These are phyloP conservation scores for Zostera marina DNA, from an alignment of 116 monocot species.

Conservation along the genomic window DNA sequence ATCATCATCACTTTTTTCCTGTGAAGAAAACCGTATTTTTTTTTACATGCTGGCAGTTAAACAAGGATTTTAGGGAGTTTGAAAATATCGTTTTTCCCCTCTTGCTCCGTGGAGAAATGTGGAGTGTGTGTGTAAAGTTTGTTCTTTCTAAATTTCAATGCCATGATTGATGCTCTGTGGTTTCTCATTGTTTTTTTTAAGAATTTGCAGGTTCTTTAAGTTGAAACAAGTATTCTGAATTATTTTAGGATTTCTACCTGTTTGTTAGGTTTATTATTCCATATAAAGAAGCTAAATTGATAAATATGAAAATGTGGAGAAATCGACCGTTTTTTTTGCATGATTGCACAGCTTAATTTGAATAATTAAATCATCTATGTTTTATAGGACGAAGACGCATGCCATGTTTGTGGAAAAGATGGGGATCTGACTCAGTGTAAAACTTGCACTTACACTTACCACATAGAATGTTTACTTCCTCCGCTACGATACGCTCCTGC, in stretches of 20 bases:
- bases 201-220: too few species aligned
- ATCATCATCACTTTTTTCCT: neutral
- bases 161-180: too few species aligned
- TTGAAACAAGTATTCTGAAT: too few species aligned
- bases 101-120: too few species aligned
- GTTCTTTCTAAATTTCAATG: too few species aligned
- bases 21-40: neutral
- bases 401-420: conserved; percentile 61
- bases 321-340: neutral
- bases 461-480: conserved; percentile 61
- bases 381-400: conserved; percentile 53
- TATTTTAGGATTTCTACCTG: too few species aligned
- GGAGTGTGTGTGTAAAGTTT: too few species aligned
- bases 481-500: conserved; percentile 26
- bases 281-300: too few species aligned
- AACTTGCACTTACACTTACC: conserved; percentile 81
- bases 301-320: neutral
- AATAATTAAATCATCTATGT: neutral
- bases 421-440: conserved; percentile 47
- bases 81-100: too few species aligned
- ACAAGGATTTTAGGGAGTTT: too few species aligned
- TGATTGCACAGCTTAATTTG: neutral
- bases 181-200: too few species aligned
- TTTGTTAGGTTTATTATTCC: too few species aligned
- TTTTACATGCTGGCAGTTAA: neutral